A percentile compares a stretch with the other conserved stretches of the same genome.
Conservation (phyloP, 78 protist genomes). For the Dictyostelium brefeldianum region DNA sequence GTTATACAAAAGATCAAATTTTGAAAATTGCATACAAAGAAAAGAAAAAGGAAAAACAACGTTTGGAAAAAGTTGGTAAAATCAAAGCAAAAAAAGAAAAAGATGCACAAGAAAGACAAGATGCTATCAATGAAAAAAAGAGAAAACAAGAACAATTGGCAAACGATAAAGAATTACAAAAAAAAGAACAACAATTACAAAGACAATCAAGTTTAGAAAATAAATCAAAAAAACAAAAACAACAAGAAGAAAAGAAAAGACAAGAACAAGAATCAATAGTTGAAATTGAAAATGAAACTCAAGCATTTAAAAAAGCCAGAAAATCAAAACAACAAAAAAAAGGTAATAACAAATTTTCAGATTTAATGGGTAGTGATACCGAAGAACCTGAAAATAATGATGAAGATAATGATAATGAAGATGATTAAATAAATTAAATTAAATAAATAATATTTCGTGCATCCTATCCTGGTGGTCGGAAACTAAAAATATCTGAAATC, state of each 20-base stretch:
- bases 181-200: not conserved
- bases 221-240: constrained; percentile 11
- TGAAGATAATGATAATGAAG: not conserved
- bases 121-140: not conserved
- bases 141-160: not conserved
- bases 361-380: constrained; percentile 26
- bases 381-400: not conserved
- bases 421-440: not conserved
- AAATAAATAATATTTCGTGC: no score
- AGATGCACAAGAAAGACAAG: not conserved
- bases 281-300: constrained; percentile 48
- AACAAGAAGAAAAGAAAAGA: constrained; percentile 6
- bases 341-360: constrained; percentile 59
- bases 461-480: no score
- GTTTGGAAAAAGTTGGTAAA: constrained; percentile 19
- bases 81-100: not conserved
- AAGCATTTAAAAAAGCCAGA: constrained; percentile 2
- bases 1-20: constrained; percentile 25
- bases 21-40: constrained; percentile 44
- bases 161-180: not conserved
- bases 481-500: no score
- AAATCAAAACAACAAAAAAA: constrained; percentile 32
- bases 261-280: constrained; percentile 50
- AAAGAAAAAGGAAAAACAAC: constrained; percentile 44
- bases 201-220: not conserved